Evolutionary conservation across 2,329 filamentous ascomycete species (phyloP).

Genomic region (Fusarium metavorans): DNA sequence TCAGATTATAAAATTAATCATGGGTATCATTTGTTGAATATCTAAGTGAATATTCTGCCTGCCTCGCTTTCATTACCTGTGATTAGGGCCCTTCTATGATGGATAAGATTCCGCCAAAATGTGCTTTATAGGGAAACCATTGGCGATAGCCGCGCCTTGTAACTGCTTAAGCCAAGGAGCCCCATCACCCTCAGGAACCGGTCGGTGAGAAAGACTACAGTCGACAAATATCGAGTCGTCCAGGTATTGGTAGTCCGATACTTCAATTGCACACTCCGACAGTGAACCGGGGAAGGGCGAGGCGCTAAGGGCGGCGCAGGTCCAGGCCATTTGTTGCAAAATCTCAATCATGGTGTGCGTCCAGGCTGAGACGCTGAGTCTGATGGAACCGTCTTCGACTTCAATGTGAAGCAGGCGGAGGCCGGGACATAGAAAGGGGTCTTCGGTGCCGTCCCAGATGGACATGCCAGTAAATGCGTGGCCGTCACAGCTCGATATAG

Average conservation of each 20-base stretch:
- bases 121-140: conserved; percentile 49
- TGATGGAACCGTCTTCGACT: conserved; percentile 48
- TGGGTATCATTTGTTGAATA: conserved; percentile 37
- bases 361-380: conserved; percentile 51
- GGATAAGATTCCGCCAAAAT: conserved; percentile 5
- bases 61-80: not conserved
- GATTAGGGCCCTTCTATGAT: conserved; percentile 5
- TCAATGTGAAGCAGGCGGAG: conserved; percentile 51
- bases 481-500: conserved; percentile 38
- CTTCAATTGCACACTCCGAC: conserved; percentile 47
- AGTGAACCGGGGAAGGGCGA: conserved; percentile 49
- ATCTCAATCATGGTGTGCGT: conserved; percentile 51
- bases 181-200: conserved; percentile 44
- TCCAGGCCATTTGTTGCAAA: conserved; percentile 54
- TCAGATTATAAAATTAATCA: conserved; percentile 25
- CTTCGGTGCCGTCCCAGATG: conserved; percentile 51
- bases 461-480: conserved; percentile 49
- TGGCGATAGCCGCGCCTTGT: conserved; percentile 49
- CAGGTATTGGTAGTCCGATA: conserved; percentile 49
- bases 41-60: conserved; percentile 12
- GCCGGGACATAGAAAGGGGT: conserved; percentile 44
- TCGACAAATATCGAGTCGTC: conserved; percentile 51
- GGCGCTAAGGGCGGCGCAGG: conserved; percentile 50
- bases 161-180: conserved; percentile 46
- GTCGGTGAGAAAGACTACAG: conserved; percentile 49